Base-by-base conservation (phyloP, 257 asterid genomes). In the Echites panduratus region DNA sequence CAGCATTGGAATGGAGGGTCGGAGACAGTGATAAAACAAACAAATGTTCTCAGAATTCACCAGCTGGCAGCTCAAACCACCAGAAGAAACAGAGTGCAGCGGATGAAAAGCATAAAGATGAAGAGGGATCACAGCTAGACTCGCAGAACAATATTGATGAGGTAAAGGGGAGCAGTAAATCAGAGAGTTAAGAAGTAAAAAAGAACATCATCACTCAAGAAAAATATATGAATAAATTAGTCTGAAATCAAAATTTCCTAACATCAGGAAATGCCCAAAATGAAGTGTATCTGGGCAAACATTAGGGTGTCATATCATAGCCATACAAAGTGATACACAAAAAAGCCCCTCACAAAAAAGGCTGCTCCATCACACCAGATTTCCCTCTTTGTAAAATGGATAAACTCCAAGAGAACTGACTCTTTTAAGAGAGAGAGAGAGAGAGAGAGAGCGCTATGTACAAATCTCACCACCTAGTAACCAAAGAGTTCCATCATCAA, bases 241-340 rank as follows among this genome's bases (percentile, higher is more conserved):
- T 77, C 75, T 77, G 79, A 73, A 83, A 75, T 72, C 79, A 86
- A 88, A 85, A 73, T 67, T 83, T 81, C 83, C 86, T 72, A 71
- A 75, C 58, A 75, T 54, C 70, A 78, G 82, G 79, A 78, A 58
- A 85, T n/a, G 70, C 80, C 79, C 70, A 78, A 66, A 66, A 70
- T 68, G 71, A 48, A 54, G 71, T 66, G 73, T 73, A 73, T 81
- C 80, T 59, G 63, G 78, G 76, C 77, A 41, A 48, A 70, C 52
- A 64, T 76, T 78, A 47, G 72, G 77, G 73, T 61, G 66, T 74
- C 68, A 61, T 19, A 70, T 66, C 79, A 73, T 70, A 50, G 45
- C 40, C 44, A 70, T 75, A 74, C 76, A 73, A 69, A 73, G 62
- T 66, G 49, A 71, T 45, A 70, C 72, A 78, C 40, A 59, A 76